Base-by-base conservation (phyloP, 768 basidiomycete species). In the Kondoa subrosea region DNA sequence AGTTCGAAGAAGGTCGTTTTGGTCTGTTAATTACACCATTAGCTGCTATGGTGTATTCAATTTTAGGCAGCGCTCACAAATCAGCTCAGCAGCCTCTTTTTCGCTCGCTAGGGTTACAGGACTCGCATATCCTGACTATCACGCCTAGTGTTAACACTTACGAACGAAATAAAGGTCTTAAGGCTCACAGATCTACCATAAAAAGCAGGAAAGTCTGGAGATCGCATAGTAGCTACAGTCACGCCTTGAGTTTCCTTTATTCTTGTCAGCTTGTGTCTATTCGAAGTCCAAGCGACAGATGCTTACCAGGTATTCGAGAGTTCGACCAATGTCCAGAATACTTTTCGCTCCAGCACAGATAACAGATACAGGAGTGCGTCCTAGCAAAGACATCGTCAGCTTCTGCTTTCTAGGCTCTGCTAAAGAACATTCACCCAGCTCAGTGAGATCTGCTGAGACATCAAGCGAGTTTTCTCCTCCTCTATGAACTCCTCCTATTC, bases 261-360 rank as follows among this genome's bases (percentile, higher is more conserved):
- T 26, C 33, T 50, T n/a, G 64, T 57, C 33, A 27, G 50, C 2
- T 66, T 4, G 59, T n/a, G n/a, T 29, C n/a, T n/a, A n/a, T n/a
- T n/a, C n/a, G n/a, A n/a, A n/a, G n/a, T n/a, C n/a, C n/a, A n/a
- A n/a, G n/a, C n/a, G n/a, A n/a, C n/a, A 31, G 2, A 3, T 21
- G 68, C 76, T 60, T n/a, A 77, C 76, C 31, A 81, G 75, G 32
- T 78, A 78, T 73, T 81, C 80, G 25, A 81, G 73, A 8, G 80
- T 81, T n/a, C 78, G 72, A 68, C 87, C 87, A 68, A 97, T 91
- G 76, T 99, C 95, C 57, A 99, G 77, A 69, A 99, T 96, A 0
- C 88, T 89, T 76, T 97, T 99, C 25, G 89, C 85, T 14, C 95
- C 95, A 12, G 91, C 87, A 21, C 92, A 93, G 12, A 97, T 85